Evolutionary conservation across 169 alveolate genomes (phyloP), one percentile per base, ranked within the genome.

Genomic region (Eimeria maxima): DNA sequence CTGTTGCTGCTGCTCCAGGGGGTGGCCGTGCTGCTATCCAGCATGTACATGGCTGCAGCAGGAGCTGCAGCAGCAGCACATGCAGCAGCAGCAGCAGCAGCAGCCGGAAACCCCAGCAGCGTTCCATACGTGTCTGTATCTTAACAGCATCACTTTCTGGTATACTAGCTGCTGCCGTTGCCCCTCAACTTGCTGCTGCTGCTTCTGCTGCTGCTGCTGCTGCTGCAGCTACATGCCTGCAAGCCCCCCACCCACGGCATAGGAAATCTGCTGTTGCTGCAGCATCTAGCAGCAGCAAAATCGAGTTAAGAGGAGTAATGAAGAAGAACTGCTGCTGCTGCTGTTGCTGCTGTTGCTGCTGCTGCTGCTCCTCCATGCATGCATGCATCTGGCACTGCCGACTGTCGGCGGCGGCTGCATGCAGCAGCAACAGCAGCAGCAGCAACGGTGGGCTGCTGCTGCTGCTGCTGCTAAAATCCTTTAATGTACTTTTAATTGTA

Each of bases 21-120:
- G 4, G 65, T 18, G 65, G 89, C 57, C 38, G 14, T 20, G 69
- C 44, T 16, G 65, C 44, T 22, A 45, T 38, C 65, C 65, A 78
- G 89, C 89, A 78, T 38, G 57, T 67, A 45, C 67, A 78, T 13
- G 65, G 89, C 44, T 14, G 65, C 65, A 45, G 57, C 89, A 18
- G 38, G 42, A 78, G 65, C 89, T n/a, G 89, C 89, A 78, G 67
- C 57, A 47, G 57, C 67, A 78, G 89, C 89, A 78, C 69, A 65
- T 45, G 24, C 89, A 45, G 89, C 89, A 78, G 55, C 89, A 78
- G 44, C 67, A 24, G 89, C 89, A 45, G 89, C 89, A 76, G 87
- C 87, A 29, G 67, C 69, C 45, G 73, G 73, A 4, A 8, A 29
- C 38, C 73, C 42, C 73, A 63, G 89, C 89, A 78, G 65, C 44